Base-by-base conservation (phyloP, 108 stramenopile genomes). In the Schizochytrium sp. region DNA sequence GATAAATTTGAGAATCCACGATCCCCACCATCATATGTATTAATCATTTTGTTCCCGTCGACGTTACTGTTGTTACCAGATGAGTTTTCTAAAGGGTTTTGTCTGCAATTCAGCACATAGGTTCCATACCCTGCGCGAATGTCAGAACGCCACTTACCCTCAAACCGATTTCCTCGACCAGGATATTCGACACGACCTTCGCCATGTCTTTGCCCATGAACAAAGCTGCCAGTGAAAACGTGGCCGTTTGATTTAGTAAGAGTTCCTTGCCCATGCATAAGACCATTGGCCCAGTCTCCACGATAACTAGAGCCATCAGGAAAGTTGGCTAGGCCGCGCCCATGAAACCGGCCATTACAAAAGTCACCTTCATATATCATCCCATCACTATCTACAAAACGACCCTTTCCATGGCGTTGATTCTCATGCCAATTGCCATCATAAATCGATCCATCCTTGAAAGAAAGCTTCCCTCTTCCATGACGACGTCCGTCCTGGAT, bases 351-450 rank as follows among this genome's bases (percentile, higher is more conserved):
- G 90, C 94, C 94, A 87, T 95, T 94, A 15, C 49, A 44, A 61
- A 95, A 96, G 46, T 90, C 89, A 13, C 96, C 96, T 56, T 93
- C 92, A 87, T 95, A 97, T 3, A 92, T 88, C 19, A 94, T 95
- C 2, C 96, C 96, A 7, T 38, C 64, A 0, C 64, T 56, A 49
- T 83, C 61, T 4, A 17, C 72, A 56, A 90, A 72, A 0, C 46
- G 42, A 7, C 90, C 90, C 3, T 41, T 12, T 1, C 90, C 90
- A 0, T 90, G 88, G 15, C 88, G 55, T 4, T 40, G 44, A 46
- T 90, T 93, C 7, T 89, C 91, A 13, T 91, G 69, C 94, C 94
- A 94, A 50, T 92, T 93, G 4, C 94, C 94, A 69, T 93, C 91
- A 87, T 93, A 94, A 40, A 92, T 87, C 73, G 93, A 92, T 49